Base-by-base conservation (phyloP, 345 rosid species). In the Dimocarpus longan region DNA sequence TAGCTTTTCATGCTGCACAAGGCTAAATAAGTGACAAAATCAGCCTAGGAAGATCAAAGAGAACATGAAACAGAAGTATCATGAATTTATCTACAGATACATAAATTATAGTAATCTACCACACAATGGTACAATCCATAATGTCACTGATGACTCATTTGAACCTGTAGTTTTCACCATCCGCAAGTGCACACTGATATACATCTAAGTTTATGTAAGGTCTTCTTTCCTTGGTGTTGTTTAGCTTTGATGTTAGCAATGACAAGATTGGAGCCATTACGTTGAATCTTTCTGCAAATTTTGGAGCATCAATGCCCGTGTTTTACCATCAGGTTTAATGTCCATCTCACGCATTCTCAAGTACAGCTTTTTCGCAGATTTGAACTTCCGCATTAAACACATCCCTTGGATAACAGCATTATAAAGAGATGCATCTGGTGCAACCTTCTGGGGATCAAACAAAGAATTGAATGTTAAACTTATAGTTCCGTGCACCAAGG, bases 261-360 rank as follows among this genome's bases (percentile, higher is more conserved):
- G 37, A 32, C 37, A 32, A 32, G 37, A 32, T 32, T 32, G 37
- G 37, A 32, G 37, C 2, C 37, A 5, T 65, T 39, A 16, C 5
- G 39, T 52, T 21, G 18, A 22, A 40, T n/a, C 56, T 70, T 84
- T 88, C 68, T 21, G 76, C 40, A 91, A 88, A 83, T 82, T 86
- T 70, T 95, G 98, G 72, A 92, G 89, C 95, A 91, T 92, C 89
- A 90, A 62, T 54, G 94, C 93, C 54, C 93, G 79, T 46, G 95
- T 92, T 80, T 92, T 91, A 16, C 92, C 93, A 80, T 95, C 95
- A 4, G 90, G 94, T 78, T 85, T 80, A 22, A 95, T 71, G 74
- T 90, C 93, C 69, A 60, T 79, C 80, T 85, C 77, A 40, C 71
- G 86, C 97, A 95, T 91, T 83, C 84, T 86, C 71, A 40, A 40